phyloP scores from a whole-genome alignment of 2,329 filamentous ascomycete species.

The Cladosporium sp. region DNA sequence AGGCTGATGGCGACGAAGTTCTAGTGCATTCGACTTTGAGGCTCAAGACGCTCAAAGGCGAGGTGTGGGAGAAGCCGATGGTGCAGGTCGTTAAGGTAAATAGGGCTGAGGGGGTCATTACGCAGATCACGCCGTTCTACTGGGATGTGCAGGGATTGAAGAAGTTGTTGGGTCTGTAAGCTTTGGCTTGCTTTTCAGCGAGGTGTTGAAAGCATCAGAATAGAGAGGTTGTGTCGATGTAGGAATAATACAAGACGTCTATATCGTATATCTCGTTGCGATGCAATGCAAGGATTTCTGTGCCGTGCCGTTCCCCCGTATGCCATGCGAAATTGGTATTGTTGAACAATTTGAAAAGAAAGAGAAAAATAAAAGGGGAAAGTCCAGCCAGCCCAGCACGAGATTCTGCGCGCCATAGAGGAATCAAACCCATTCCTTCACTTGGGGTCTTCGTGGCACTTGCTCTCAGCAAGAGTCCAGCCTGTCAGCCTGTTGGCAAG shows the following conservation, averaged over 20 bases:
- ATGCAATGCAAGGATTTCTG: neutral
- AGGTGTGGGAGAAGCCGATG: slow-evolving; percentile 28
- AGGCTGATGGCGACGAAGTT: slow-evolving; percentile 22
- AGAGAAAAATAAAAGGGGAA: neutral
- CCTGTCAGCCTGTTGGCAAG: slow-evolving; percentile 47
- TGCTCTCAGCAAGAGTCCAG: slow-evolving; percentile 31
- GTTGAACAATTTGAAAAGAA: neutral
- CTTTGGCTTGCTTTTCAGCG: neutral
- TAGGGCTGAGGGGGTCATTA: slow-evolving; percentile 30
- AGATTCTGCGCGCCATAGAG: neutral
- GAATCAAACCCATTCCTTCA: neutral
- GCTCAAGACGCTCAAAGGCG: slow-evolving; percentile 28
- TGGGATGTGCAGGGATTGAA: slow-evolving; percentile 31
- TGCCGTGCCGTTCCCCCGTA: neutral
- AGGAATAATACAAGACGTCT: neutral
- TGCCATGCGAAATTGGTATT: slow-evolving; percentile 7
- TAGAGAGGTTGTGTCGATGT: neutral
- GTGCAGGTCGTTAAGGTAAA: slow-evolving; percentile 32
- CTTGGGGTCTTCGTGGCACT: slow-evolving; percentile 14
- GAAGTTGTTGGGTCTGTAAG: slow-evolving; percentile 9
- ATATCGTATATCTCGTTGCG: neutral
- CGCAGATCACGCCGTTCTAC: slow-evolving; percentile 32
- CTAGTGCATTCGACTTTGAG: slow-evolving; percentile 26
- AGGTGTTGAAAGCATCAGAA: neutral
- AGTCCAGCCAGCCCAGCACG: neutral